A percentile compares a stretch with the other conserved stretches of the same genome.
phyloP scores from a whole-genome alignment of 352 stramenopile genomes.

The Globisporangium cylindrosporum region DNA sequence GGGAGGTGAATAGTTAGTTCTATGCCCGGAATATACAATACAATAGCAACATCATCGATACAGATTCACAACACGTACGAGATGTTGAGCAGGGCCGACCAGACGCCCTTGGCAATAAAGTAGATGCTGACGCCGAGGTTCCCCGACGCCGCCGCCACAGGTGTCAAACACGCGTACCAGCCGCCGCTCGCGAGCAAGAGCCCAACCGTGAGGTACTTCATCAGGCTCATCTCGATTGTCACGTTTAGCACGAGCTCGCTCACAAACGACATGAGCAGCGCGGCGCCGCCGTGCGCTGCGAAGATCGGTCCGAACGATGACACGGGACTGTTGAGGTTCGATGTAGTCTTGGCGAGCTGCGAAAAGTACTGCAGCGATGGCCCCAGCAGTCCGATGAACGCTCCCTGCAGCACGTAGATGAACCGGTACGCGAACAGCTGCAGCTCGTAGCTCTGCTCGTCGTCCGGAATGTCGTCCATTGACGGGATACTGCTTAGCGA shows the following conservation, averaged over 20 bases:
- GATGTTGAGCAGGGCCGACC: conserved; percentile 75
- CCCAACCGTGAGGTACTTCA: conserved; percentile 69
- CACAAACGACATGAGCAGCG: conserved; percentile 77
- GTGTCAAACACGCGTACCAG: conserved; percentile 67
- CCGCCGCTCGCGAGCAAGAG: conserved; percentile 51
- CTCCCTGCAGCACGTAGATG: conserved; percentile 68
- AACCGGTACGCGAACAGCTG: conserved; percentile 62
- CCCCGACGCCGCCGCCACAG: conserved; percentile 53
- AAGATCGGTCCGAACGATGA: conserved; percentile 75
- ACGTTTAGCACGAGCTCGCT: conserved; percentile 73
- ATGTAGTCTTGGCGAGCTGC: conserved; percentile 33
- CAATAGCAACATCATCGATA: background rate
- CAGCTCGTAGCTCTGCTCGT: conserved; percentile 48
- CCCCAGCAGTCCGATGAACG: conserved; percentile 64
- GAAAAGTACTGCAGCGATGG: conserved; percentile 70
- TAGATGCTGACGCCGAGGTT: conserved; percentile 65
- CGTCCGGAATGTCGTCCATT: conserved; percentile 22
- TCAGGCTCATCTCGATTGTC: conserved; percentile 58
- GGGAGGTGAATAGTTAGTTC: too few species aligned
- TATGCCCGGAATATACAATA: background rate
- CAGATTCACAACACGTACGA: conserved; percentile 32
- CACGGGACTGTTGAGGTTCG: conserved; percentile 44
- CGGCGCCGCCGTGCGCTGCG: conserved; percentile 60
- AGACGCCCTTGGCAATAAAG: conserved; percentile 76
- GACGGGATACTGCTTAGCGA: conserved; percentile 22